Evolutionary conservation across 441 rosid species (phyloP).

Genomic region (Euphorbia corollata): DNA sequence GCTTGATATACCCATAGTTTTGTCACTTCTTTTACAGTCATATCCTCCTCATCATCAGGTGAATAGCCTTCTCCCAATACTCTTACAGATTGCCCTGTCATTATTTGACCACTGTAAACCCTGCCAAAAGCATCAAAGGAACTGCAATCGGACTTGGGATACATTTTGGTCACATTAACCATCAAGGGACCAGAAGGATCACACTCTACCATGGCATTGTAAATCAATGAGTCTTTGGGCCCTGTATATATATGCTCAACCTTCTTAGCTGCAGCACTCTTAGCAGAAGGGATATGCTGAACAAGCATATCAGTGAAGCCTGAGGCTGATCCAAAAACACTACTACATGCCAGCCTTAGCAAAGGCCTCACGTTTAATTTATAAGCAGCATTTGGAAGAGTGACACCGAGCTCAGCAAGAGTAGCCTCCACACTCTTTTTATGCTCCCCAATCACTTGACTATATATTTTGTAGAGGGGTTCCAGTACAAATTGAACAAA

Average conservation of each 20-base stretch:
- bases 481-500: slow-evolving; percentile 90
- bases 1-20: slow-evolving; percentile 95
- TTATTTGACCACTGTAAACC: slow-evolving; percentile 79
- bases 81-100: slow-evolving; percentile 85
- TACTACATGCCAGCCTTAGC: slow-evolving; percentile 80
- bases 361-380: slow-evolving; percentile 87
- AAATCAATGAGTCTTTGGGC: slow-evolving; percentile 58
- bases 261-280: slow-evolving; percentile 72
- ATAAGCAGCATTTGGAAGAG: slow-evolving; percentile 83
- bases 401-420: slow-evolving; percentile 88
- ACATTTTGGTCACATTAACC: slow-evolving; percentile 90
- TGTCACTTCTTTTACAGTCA: slow-evolving; percentile 91
- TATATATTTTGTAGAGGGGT: slow-evolving; percentile 93
- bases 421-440: slow-evolving; percentile 92
- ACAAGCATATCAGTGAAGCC: slow-evolving; percentile 98
- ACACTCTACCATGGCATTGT: slow-evolving; percentile 76
- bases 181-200: slow-evolving; percentile 85
- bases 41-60: slow-evolving; percentile 95
- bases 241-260: slow-evolving; percentile 78
- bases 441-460: slow-evolving; percentile 98
- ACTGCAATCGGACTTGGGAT: slow-evolving; percentile 95
- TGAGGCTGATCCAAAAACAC: slow-evolving; percentile 83
- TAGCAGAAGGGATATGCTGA: slow-evolving; percentile 89
- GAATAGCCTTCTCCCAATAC: slow-evolving; percentile 95
- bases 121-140: slow-evolving; percentile 95